Evolutionary conservation across 1,139 yeast species (phyloP).

Genomic region (Saccharomyces hybrid): DNA sequence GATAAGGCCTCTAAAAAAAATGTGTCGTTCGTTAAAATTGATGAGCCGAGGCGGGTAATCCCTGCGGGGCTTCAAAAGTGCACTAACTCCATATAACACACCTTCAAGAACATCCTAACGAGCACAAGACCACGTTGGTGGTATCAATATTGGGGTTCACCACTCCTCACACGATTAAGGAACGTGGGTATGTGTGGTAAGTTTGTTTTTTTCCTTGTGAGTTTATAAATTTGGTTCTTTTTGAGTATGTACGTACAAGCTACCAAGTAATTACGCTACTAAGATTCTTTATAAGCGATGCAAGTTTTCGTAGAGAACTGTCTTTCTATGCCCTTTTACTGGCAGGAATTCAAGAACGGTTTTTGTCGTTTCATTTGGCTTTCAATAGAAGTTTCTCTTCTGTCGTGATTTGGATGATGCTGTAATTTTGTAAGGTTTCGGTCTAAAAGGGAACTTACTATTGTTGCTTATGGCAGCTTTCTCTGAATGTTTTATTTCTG

Average conservation of each 20-base stretch:
- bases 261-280: background rate
- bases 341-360: background rate
- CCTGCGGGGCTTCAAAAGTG: background rate
- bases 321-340: background rate
- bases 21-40: background rate
- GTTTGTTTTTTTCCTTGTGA: background rate
- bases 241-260: background rate
- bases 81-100: background rate
- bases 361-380: background rate
- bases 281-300: background rate
- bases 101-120: background rate
- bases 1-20: background rate
- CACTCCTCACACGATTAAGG: background rate
- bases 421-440: background rate
- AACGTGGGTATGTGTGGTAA: background rate
- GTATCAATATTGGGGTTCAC: background rate
- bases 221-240: background rate
- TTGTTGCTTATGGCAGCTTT: background rate
- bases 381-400: background rate
- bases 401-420: background rate
- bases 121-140: background rate
- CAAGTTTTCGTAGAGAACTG: background rate
- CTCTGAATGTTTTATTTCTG: background rate
- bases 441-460: background rate
- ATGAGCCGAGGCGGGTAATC: background rate